Percentiles rank a stretch among this genome's conserved stretches.
Evolutionary conservation across 305 asterid species (phyloP).

Genomic region (Petunia hybrid): DNA sequence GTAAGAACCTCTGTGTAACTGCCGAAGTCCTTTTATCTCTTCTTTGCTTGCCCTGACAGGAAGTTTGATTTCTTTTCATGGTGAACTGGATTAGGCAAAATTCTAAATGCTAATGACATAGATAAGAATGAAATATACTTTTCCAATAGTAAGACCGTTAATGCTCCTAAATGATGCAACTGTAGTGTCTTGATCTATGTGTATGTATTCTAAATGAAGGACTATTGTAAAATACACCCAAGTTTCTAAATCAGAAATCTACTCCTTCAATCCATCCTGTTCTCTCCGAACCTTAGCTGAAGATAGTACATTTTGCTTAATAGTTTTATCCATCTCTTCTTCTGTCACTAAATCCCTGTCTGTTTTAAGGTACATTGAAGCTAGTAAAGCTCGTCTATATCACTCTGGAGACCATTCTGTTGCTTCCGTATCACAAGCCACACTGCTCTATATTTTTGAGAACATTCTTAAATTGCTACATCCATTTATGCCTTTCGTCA

Average conservation of each 20-base stretch:
- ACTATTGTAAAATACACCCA: background rate
- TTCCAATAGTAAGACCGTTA: background rate
- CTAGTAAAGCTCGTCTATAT: constrained; percentile 92
- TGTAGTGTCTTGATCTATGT: background rate
- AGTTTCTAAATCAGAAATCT: background rate
- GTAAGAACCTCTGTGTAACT: background rate
- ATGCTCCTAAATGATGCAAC: background rate
- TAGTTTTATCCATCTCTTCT: background rate
- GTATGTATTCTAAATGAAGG: background rate
- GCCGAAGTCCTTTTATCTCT: constrained; percentile 14
- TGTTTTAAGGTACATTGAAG: constrained; percentile 89
- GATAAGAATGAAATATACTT: background rate
- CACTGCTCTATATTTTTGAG: constrained; percentile 81
- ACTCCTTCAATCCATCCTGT: background rate
- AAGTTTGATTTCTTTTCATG: background rate
- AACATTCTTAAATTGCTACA: constrained; percentile 85
- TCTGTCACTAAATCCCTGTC: constrained; percentile 11
- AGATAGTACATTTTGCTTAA: constrained; percentile 16
- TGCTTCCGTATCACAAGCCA: constrained; percentile 76
- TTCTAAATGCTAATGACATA: background rate
- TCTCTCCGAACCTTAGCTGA: constrained; percentile 22
- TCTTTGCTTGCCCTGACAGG: constrained; percentile 22
- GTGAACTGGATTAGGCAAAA: background rate
- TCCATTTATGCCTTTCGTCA: constrained; percentile 98
- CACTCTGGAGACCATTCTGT: constrained; percentile 64